Evolutionary conservation across 306 rosid genomes (phyloP).

Genomic region (Trifolium subterraneum): DNA sequence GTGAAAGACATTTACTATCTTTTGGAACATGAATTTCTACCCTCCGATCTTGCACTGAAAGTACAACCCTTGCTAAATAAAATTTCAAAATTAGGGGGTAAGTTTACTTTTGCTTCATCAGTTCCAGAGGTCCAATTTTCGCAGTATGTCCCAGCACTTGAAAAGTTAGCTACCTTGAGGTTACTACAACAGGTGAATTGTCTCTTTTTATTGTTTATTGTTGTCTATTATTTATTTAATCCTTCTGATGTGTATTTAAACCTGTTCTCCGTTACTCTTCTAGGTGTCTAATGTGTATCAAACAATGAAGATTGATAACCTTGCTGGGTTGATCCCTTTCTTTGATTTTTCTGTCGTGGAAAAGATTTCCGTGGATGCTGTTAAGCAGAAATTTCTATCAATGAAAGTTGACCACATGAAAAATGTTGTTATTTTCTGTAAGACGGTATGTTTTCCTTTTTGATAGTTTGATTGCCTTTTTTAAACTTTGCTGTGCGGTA

Average conservation of each 20-base stretch:
- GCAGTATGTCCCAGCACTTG: constrained; percentile 76
- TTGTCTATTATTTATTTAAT: background rate
- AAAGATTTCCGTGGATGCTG: constrained; percentile 94
- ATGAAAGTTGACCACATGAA: constrained; percentile 92
- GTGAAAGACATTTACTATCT: constrained; percentile 90
- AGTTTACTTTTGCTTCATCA: constrained; percentile 86
- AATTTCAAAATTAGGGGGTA: constrained; percentile 83
- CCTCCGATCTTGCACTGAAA: constrained; percentile 83
- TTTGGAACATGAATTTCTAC: constrained; percentile 83
- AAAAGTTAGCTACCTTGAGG: constrained; percentile 89
- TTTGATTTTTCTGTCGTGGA: constrained; percentile 77
- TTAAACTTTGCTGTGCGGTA: background rate
- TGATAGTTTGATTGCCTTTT: background rate
- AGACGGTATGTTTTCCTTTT: constrained; percentile 43
- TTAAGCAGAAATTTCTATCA: constrained; percentile 79
- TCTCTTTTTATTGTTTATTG: background rate
- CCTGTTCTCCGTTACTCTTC: constrained; percentile 6
- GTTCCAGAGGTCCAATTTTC: constrained; percentile 90
- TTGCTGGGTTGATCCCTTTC: constrained; percentile 84
- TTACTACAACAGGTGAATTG: constrained; percentile 85
- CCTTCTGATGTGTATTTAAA: constrained; percentile 1
- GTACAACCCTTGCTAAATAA: constrained; percentile 73
- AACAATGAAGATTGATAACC: constrained; percentile 77
- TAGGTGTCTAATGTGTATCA: constrained; percentile 92
- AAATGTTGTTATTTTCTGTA: constrained; percentile 59